Evolutionary conservation across 345 rosid genomes (phyloP), one percentile per base, ranked within the genome.

Genomic region (Limnanthes douglasii): DNA sequence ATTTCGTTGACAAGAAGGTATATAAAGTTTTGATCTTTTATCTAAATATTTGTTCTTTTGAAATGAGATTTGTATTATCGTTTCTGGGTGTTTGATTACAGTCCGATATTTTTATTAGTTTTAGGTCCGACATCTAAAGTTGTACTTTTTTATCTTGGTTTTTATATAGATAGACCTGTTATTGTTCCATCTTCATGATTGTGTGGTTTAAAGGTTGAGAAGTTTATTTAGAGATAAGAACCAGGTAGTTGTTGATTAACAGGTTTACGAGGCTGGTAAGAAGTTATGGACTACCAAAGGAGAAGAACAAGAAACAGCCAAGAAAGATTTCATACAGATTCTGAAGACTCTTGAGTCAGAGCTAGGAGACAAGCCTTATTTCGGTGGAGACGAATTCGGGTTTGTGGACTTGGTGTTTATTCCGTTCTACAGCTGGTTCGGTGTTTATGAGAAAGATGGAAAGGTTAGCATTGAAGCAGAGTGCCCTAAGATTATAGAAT

Each of bases 1-100:
- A 50, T 39, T 50, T 5, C 19, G 28, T 50, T 9, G 41, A 41
- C 41, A 50, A 50, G 21, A 50, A 50, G 47, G 41, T 60, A 50
- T n/a, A n/a, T n/a, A n/a, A n/a, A n/a, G n/a, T n/a, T n/a, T n/a
- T n/a, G n/a, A n/a, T n/a, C n/a, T n/a, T n/a, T n/a, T n/a, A n/a
- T 46, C 15, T 23, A n/a, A n/a, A 12, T 5, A 6, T 29, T 14
- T 5, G 10, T 15, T 34, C 22, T 27, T 30, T 18, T 28, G 46
- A 1, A 39, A n/a, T n/a, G n/a, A n/a, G n/a, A n/a, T n/a, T n/a
- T n/a, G n/a, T n/a, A n/a, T n/a, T n/a, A n/a, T n/a, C n/a, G n/a
- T n/a, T n/a, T n/a, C n/a, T n/a, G n/a, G n/a, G n/a, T n/a, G n/a
- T n/a, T n/a, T n/a, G n/a, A n/a, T n/a, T n/a, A n/a, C n/a, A n/a